phyloP scores from a whole-genome alignment of 2,329 filamentous ascomycete species.

The Calonectria pseudoreteaudii region DNA sequence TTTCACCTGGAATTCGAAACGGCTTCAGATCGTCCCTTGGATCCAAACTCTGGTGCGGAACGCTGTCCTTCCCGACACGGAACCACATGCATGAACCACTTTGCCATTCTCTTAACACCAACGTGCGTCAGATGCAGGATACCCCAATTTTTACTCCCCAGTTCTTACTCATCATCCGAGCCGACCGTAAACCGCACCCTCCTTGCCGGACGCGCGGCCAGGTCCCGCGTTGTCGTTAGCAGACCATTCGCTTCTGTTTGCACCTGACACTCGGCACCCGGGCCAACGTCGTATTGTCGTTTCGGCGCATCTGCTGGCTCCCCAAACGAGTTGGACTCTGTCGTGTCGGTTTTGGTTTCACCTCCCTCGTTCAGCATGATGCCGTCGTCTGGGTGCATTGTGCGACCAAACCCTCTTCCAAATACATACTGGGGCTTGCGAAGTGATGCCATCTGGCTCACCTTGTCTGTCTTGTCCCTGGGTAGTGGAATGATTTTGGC shows the following conservation, averaged over 20 bases:
- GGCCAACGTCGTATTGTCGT: constrained; percentile 33
- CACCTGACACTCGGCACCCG: constrained; percentile 22
- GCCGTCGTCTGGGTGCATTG: constrained; percentile 59
- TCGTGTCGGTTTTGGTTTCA: constrained; percentile 23
- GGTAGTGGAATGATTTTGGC: constrained; percentile 56
- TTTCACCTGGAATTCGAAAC: constrained; percentile 6
- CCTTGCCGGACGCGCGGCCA: constrained; percentile 43
- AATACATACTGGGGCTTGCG: constrained; percentile 62
- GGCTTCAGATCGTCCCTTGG: not conserved
- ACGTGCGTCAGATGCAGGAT: not conserved
- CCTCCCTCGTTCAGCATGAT: constrained; percentile 48
- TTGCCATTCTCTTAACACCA: not conserved
- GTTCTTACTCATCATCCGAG: constrained; percentile 36
- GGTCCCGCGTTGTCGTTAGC: constrained; percentile 27
- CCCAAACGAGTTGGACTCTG: constrained; percentile 11
- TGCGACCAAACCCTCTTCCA: constrained; percentile 59
- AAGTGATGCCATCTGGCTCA: constrained; percentile 63
- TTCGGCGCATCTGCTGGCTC: constrained; percentile 39
- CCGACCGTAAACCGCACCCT: constrained; percentile 47
- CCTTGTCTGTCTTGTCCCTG: constrained; percentile 44
- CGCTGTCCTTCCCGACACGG: not conserved
- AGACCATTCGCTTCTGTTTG: constrained; percentile 21
- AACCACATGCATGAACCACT: not conserved
- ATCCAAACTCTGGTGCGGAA: not conserved
- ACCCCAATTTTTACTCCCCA: not conserved